These are phyloP conservation scores for Cardamine chenopodiifolia DNA, from an alignment of 345 rosid species.

Conservation along the genomic window DNA sequence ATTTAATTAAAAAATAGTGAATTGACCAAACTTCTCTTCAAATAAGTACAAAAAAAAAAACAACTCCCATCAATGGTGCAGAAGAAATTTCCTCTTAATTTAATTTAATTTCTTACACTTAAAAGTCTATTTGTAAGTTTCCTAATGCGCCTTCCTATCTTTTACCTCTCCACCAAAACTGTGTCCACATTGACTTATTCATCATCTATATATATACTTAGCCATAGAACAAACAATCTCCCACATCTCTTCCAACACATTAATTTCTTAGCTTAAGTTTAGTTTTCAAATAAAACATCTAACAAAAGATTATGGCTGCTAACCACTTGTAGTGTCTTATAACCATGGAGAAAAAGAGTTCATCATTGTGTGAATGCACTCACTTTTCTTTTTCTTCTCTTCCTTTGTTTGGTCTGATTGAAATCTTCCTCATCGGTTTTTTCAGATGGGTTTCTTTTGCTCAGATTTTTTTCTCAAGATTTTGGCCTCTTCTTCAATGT, in stretches of 20 bases:
- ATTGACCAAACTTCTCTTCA: background rate
- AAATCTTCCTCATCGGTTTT: conserved; percentile 38
- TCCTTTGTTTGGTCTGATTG: conserved; percentile 38
- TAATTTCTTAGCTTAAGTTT: conserved; percentile 2
- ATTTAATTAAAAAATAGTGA: background rate
- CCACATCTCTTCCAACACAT: conserved; percentile 15
- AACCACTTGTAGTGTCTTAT: conserved; percentile 19
- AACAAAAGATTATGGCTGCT: conserved; percentile 17
- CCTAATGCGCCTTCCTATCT: conserved; percentile 38
- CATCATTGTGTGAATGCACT: conserved; percentile 17
- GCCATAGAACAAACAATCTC: conserved; percentile 10
- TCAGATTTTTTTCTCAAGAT: conserved; percentile 44
- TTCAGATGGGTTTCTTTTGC: conserved; percentile 35
- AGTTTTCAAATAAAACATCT: background rate
- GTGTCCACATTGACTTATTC: conserved; percentile 20
- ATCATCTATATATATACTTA: conserved; percentile 26
- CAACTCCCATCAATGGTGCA: background rate
- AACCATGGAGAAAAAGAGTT: conserved; percentile 45
- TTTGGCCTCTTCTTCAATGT: conserved; percentile 43
- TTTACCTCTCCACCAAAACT: conserved; percentile 36
- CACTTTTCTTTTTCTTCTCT: conserved; percentile 13
- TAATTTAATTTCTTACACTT: background rate
- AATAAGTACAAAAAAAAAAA: conserved; percentile 27
- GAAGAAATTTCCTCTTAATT: conserved; percentile 32
- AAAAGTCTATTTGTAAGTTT: conserved; percentile 32